These are phyloP conservation scores for Nowakowskiella sp. DNA, from an alignment of 192 early-diverging fungal species.

Conservation along the genomic window DNA sequence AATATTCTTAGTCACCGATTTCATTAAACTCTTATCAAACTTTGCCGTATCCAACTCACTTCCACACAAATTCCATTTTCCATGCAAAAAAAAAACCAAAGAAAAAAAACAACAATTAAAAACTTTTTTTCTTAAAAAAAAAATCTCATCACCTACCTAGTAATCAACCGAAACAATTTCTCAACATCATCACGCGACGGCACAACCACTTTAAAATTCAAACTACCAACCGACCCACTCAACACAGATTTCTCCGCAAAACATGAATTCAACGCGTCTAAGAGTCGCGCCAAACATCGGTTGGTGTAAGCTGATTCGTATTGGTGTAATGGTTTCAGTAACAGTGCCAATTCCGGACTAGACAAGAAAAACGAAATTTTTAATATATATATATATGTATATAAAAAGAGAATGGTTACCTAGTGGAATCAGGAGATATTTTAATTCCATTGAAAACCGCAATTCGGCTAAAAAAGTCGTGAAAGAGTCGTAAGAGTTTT, in stretches of 20 bases:
- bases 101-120: neutral
- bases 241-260: slow-evolving; percentile 41
- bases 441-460: slow-evolving; percentile 17
- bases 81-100: too few relatives aligned
- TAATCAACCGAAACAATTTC: slow-evolving; percentile 46
- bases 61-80: too few relatives aligned
- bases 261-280: slow-evolving; percentile 54
- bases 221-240: neutral
- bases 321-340: slow-evolving; percentile 29
- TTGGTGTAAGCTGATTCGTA: slow-evolving; percentile 48
- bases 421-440: neutral
- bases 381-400: too few relatives aligned
- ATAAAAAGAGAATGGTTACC: too few relatives aligned
- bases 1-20: slow-evolving; percentile 44
- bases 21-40: slow-evolving; percentile 48
- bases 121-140: neutral
- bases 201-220: slow-evolving; percentile 11
- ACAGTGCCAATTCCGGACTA: slow-evolving; percentile 4
- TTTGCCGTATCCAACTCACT: slow-evolving; percentile 60
- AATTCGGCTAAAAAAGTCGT: slow-evolving; percentile 38
- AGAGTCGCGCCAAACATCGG: slow-evolving; percentile 45
- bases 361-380: neutral
- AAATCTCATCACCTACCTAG: slow-evolving; percentile 30
- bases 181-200: slow-evolving; percentile 46
- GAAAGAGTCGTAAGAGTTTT: slow-evolving; percentile 38